Base-by-base conservation (phyloP, 176 grass and related monocot species). In the Zoysia japonica region DNA sequence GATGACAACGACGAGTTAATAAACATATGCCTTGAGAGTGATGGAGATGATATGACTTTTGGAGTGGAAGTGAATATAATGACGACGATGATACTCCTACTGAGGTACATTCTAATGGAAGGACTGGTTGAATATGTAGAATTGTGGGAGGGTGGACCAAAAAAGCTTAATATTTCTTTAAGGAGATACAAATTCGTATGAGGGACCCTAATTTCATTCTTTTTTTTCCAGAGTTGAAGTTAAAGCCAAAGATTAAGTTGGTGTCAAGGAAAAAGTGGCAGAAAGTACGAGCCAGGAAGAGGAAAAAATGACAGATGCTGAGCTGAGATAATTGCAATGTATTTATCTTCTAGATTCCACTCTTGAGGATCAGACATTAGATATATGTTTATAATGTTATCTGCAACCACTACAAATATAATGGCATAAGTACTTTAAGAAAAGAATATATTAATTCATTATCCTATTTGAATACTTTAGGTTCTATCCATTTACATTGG, bases 101-200 rank as follows among this genome's bases (percentile, higher is more conserved):
- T 4, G 89, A 98, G 10, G 69, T 89, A 63, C 89, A 92, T 70
- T 75, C 80, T 15, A 90, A 90, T 80, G 90, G 89, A 71, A 86
- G 90, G 28, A 98, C 90, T 62, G 95, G 94, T 71, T 57, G 91
- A 94, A 67, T 94, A 94, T 65, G 85, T 85, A 15, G 91, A 97
- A 74, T 71, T 97, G 52, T 51, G 87, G 11, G 95, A 97, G 73
- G 95, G 95, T 5, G 91, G 91, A 49, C 95, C 89, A 11, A 97
- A 97, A 85, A 94, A 94, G 83, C 87, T 97, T 28, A 97, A 94
- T 74, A 89, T 97, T 94, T 97, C 63, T 98, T 98, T 77, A 98
- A 94, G 78, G 90, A 98, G 68, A 94, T 98, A 78, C 92, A 99
- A 54, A 64, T 92, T 12, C 89, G 88, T 2, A 99, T 95, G 96